These are phyloP conservation scores for Byssochlamys sp. DNA, from an alignment of 2,329 filamentous ascomycete genomes.

Conservation along the genomic window DNA sequence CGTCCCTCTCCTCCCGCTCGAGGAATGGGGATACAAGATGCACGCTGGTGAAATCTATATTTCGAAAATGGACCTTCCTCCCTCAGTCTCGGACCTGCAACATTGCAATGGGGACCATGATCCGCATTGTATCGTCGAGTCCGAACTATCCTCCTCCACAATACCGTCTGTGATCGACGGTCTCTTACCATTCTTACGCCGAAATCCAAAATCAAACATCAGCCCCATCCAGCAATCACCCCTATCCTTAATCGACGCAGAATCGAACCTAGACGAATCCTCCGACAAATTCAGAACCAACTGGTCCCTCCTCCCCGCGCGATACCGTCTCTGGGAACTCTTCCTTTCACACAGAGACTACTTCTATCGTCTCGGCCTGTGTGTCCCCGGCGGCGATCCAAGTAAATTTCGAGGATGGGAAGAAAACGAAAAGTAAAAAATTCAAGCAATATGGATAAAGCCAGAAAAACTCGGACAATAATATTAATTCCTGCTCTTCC, in stretches of 20 bases:
- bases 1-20: constrained; percentile 73
- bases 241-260: not conserved
- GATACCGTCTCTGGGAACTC: constrained; percentile 78
- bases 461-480: not conserved
- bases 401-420: constrained; percentile 9
- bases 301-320: constrained; percentile 27
- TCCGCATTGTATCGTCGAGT: constrained; percentile 58
- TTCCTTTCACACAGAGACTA: constrained; percentile 94
- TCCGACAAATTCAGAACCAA: not conserved
- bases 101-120: constrained; percentile 66
- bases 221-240: not conserved
- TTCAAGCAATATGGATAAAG: constrained; percentile 3
- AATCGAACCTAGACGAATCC: not conserved
- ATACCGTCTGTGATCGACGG: not conserved
- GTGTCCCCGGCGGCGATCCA: constrained; percentile 61
- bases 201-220: not conserved
- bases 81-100: constrained; percentile 57
- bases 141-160: constrained; percentile 23
- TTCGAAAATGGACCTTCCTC: constrained; percentile 58
- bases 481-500: not conserved
- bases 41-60: constrained; percentile 88
- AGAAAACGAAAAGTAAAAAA: not conserved
- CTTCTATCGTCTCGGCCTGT: constrained; percentile 86
- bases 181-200: not conserved
- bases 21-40: constrained; percentile 77